A percentile compares a stretch with the other conserved stretches of the same genome.
phyloP scores from a whole-genome alignment of 1,284 basidiomycete genomes.

The Microbotryum scabiosae region DNA sequence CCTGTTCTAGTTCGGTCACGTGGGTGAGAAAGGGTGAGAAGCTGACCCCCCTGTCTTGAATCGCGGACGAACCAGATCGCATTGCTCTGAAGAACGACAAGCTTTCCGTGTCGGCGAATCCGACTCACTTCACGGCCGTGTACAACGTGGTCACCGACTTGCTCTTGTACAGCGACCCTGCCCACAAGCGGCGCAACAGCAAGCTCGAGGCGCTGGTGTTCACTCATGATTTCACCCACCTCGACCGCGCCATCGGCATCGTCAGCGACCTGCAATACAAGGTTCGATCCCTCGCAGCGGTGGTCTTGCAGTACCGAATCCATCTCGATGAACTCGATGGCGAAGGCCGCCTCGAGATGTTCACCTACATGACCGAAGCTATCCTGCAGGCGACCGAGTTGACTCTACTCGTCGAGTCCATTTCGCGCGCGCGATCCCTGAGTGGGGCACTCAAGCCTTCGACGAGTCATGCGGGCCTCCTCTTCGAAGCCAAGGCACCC shows the following conservation, averaged over 20 bases:
- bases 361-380: conserved; percentile 61
- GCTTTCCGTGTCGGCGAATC: conserved; percentile 79
- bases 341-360: conserved; percentile 52
- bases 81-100: conserved; percentile 71
- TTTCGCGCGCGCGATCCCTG: conserved; percentile 65
- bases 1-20: too few species aligned
- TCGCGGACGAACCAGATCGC: conserved; percentile 58
- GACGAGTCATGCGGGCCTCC: conserved; percentile 53
- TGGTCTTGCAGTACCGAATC: conserved; percentile 35
- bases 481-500: conserved; percentile 70
- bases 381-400: conserved; percentile 70
- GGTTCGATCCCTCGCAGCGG: conserved; percentile 54
- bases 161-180: conserved; percentile 78
- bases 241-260: conserved; percentile 57
- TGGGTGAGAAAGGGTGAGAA: too few species aligned
- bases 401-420: conserved; percentile 78
- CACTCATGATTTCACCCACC: conserved; percentile 82
- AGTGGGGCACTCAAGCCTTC: conserved; percentile 47
- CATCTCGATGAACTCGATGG: conserved; percentile 43
- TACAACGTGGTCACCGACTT: conserved; percentile 83
- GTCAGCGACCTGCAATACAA: conserved; percentile 66
- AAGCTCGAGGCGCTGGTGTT: conserved; percentile 76
- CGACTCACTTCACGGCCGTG: conserved; percentile 76
- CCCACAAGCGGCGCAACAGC: conserved; percentile 64
- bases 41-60: conserved; percentile 49